phyloP scores from a whole-genome alignment of 345 rosid species.

The Salix purpurea region DNA sequence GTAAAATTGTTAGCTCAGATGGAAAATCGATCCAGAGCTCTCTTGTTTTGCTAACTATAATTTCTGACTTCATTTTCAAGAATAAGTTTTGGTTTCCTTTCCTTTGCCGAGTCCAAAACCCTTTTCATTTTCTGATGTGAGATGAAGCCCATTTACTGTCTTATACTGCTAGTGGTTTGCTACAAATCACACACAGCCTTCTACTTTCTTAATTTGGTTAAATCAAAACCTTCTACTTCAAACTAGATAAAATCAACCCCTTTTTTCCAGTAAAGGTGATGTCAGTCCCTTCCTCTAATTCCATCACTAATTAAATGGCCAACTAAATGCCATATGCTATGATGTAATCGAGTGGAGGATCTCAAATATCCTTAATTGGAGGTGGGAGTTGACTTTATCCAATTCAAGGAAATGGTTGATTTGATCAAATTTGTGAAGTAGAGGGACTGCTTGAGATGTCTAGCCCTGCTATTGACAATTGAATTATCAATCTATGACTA shows the following conservation, averaged over 20 bases:
- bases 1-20: background rate
- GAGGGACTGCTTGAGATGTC: background rate
- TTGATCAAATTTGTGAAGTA: background rate
- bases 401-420: background rate
- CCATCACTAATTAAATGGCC: background rate
- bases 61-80: background rate
- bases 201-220: background rate
- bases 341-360: background rate
- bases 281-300: background rate
- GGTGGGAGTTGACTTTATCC: background rate
- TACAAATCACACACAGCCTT: background rate
- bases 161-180: background rate
- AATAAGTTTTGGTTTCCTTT: background rate
- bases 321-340: background rate
- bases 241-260: background rate
- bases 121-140: background rate
- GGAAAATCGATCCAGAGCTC: background rate
- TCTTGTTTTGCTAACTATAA: constrained; percentile 2
- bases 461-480: background rate
- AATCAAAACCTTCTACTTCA: background rate
- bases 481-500: background rate
- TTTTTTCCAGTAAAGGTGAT: background rate
- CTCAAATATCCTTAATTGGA: background rate
- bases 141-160: background rate
- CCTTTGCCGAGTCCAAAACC: background rate